Percentiles rank a stretch among this genome's conserved stretches.
Evolutionary conservation across 306 rosid species (phyloP).

Genomic region (Lotus japonicus): DNA sequence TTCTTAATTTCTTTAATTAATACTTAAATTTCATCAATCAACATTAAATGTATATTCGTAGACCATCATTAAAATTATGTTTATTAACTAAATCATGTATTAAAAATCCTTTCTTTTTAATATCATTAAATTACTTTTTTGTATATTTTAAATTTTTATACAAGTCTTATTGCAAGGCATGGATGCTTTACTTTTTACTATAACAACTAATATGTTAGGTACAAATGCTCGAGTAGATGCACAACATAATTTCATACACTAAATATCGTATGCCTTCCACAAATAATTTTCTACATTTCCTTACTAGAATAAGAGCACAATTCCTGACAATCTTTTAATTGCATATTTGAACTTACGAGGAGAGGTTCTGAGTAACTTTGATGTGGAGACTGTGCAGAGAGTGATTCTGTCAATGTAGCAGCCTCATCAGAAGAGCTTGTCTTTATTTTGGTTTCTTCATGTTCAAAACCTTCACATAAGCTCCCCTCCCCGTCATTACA

Average conservation of each 20-base stretch:
- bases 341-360: slow-evolving; percentile 28
- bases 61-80: too few species aligned
- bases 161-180: too few species aligned
- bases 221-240: too few species aligned
- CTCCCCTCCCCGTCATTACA: slow-evolving; percentile 15
- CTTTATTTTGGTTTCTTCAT: slow-evolving; percentile 8
- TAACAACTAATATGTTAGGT: too few species aligned
- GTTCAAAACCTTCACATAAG: not conserved
- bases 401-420: slow-evolving; percentile 18
- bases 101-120: too few species aligned
- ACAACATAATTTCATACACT: not conserved
- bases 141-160: too few species aligned
- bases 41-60: too few species aligned
- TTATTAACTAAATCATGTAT: too few species aligned
- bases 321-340: not conserved
- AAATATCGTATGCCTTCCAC: not conserved
- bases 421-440: slow-evolving; percentile 28
- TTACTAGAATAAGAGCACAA: not conserved
- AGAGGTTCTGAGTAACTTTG: slow-evolving; percentile 36
- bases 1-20: too few species aligned
- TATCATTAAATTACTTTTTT: too few species aligned
- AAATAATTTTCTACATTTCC: not conserved
- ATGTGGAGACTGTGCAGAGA: slow-evolving; percentile 23
- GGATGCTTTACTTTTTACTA: too few species aligned
- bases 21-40: too few species aligned